Conservation (phyloP, 352 stramenopile genomes). For the Ophiocytium majus region DNA sequence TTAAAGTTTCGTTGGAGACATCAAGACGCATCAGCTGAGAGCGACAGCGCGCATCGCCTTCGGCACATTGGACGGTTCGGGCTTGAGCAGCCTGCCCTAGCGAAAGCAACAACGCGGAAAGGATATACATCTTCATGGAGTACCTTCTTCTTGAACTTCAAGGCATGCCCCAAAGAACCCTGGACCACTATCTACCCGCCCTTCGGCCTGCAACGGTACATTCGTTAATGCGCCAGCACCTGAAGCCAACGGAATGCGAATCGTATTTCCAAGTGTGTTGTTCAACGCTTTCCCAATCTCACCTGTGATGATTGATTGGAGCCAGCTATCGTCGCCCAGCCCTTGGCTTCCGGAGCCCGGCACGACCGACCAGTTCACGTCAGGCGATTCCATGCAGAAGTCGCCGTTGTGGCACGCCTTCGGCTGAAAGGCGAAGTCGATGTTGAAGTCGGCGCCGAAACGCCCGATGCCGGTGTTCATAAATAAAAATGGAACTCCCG, state of each 20-base stretch:
- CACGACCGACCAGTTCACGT: background rate
- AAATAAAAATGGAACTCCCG: background rate
- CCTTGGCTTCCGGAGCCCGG: background rate
- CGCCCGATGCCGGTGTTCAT: background rate
- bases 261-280: background rate
- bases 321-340: background rate
- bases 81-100: too few species aligned
- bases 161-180: conserved; percentile 1
- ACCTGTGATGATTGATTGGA: background rate
- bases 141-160: background rate
- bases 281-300: background rate
- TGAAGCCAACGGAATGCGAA: background rate
- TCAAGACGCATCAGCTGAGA: background rate
- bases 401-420: background rate
- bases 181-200: background rate
- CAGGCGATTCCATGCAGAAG: background rate
- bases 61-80: too few species aligned
- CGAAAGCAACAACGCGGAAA: background rate
- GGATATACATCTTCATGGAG: background rate
- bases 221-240: background rate
- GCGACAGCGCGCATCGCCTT: too few species aligned
- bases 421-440: background rate
- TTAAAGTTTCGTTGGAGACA: background rate
- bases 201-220: background rate
- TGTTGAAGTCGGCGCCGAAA: conserved; percentile 10